These are phyloP conservation scores for Sambucus nigra DNA, from an alignment of 129 eudicot genomes.

Conservation along the genomic window DNA sequence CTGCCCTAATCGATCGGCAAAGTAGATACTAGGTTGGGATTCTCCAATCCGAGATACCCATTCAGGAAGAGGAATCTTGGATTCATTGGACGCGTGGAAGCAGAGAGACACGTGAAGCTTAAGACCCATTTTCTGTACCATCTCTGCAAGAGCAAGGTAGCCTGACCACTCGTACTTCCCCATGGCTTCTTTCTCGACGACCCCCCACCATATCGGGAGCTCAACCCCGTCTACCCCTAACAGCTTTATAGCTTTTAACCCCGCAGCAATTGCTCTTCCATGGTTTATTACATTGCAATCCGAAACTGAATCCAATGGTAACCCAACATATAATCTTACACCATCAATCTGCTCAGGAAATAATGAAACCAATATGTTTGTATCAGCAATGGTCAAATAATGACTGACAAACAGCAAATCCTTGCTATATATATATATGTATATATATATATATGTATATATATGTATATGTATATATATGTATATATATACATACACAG, in stretches of 20 bases:
- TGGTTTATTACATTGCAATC: constrained; percentile 40
- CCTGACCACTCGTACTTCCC: constrained; percentile 84
- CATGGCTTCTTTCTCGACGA: constrained; percentile 58
- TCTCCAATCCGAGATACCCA: constrained; percentile 66
- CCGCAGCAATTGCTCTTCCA: constrained; percentile 59
- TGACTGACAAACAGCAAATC: no score
- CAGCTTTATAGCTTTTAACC: constrained; percentile 67
- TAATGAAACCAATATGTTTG: not conserved
- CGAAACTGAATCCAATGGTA: constrained; percentile 66
- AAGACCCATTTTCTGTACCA: constrained; percentile 61
- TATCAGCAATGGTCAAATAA: not conserved
- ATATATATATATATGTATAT: no score
- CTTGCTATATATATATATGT: no score
- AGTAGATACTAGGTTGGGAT: constrained; percentile 49
- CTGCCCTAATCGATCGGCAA: constrained; percentile 60
- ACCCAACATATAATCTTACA: constrained; percentile 60
- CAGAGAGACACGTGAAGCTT: constrained; percentile 66
- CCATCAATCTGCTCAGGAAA: constrained; percentile 38
- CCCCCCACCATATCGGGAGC: constrained; percentile 92
- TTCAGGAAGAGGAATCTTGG: constrained; percentile 49
- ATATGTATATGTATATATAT: no score
- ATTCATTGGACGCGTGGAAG: constrained; percentile 53
- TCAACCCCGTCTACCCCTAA: constrained; percentile 86
- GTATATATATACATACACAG: no score
- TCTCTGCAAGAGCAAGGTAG: constrained; percentile 58